These are phyloP conservation scores for Suhomyces taliae DNA, from an alignment of 1,139 yeast genomes.

Conservation along the genomic window DNA sequence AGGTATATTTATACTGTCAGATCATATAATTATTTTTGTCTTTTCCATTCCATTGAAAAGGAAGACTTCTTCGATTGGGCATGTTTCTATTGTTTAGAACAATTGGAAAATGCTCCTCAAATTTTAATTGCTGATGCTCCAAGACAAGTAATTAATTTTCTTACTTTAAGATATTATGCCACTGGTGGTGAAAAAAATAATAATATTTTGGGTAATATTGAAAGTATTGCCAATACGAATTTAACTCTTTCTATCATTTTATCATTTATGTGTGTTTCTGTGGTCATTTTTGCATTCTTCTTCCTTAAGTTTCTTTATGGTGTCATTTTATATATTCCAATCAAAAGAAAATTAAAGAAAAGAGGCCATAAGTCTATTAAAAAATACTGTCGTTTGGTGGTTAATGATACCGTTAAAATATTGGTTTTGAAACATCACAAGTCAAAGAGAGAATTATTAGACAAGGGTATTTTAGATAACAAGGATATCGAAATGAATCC, in stretches of 20 bases:
- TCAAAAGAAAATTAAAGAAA: conserved; percentile 45
- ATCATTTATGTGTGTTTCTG: conserved; percentile 73
- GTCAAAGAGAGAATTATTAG: conserved; percentile 34
- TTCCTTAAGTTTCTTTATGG: conserved; percentile 62
- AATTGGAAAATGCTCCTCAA: conserved; percentile 63
- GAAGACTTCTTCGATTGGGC: conserved; percentile 68
- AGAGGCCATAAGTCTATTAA: conserved; percentile 45
- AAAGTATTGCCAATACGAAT: conserved; percentile 58
- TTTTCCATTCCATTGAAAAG: conserved; percentile 66
- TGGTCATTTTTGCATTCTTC: conserved; percentile 73
- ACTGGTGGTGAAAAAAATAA: conserved; percentile 45
- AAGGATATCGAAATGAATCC: conserved; percentile 30
- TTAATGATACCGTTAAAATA: conserved; percentile 54
- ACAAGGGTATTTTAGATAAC: conserved; percentile 32
- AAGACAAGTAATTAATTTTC: conserved; percentile 81
- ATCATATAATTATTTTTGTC: conserved; percentile 66
- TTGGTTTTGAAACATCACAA: conserved; percentile 52
- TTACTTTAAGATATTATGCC: conserved; percentile 62
- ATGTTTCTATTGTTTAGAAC: conserved; percentile 66
- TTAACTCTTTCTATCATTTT: conserved; percentile 66
- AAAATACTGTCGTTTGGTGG: conserved; percentile 57
- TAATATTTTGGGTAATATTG: conserved; percentile 54
- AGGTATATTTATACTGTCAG: conserved; percentile 55
- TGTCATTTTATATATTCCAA: conserved; percentile 53
- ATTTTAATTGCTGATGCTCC: conserved; percentile 80